Base-by-base conservation (phyloP, 2,329 filamentous ascomycete species). In the Biscogniauxia sp. region DNA sequence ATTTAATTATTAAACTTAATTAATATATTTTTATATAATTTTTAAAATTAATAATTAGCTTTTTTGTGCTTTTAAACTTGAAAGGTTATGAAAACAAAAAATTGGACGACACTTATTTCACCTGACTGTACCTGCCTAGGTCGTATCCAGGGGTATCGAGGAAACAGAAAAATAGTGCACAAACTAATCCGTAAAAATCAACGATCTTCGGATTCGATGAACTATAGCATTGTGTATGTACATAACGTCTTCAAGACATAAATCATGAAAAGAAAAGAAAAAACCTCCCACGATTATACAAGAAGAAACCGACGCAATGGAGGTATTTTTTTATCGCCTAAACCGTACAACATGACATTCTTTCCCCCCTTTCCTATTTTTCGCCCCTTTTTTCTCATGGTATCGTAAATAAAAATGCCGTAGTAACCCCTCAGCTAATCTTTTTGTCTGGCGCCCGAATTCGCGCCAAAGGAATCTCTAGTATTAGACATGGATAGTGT, bases 391-490 rank as follows among this genome's bases (percentile, higher is more conserved):
- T 19, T 55, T 20, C n/a, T 53, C 20, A 20, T 67, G 63, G 63
- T 68, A 67, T 68, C 65, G 51, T 66, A 61, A 63, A 59, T 54
- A 23, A 58, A 56, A 64, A 57, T 23, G 20, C 19, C n/a, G n/a
- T 23, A 56, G 20, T 41, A 32, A 32, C 28, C 28, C 28, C 28
- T 32, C 28, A 9, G 9, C 53, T 32, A n/a, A n/a, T 19, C 20
- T 26, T 54, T 20, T 54, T n/a, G 9, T 32, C 26, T 13, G 20
- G 52, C 52, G 26, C 52, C 52, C 17, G 15, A 32, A 45, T 45
- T 45, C 37, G 17, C 17, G 17, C 37, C 37, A 45, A 45, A 49
- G 32, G 26, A 37, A 51, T 25, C 9, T 51, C 20, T 51, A 51
- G 20, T 56, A 51, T 32, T 51, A 9, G 26, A 28, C 52, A 32